These are phyloP conservation scores for Cercophora sp. DNA, from an alignment of 495 filamentous ascomycete genomes.

Conservation along the genomic window DNA sequence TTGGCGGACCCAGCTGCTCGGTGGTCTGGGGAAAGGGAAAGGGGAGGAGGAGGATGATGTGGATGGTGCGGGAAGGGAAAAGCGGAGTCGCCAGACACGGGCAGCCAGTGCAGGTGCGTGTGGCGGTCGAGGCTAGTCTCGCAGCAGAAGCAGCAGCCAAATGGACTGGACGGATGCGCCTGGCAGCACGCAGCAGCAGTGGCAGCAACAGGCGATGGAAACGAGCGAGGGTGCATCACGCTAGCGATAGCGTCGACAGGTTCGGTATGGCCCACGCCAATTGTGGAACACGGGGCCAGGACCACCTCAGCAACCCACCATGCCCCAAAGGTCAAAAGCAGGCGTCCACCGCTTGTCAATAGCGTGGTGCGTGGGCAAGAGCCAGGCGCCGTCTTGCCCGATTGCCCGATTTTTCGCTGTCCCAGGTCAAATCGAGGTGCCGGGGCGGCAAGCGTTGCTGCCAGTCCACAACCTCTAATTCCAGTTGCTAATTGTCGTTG, in stretches of 20 bases:
- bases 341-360: constrained; percentile 23
- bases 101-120: constrained; percentile 7
- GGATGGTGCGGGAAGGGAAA: constrained; percentile 5
- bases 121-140: constrained; percentile 6
- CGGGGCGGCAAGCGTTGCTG: neutral
- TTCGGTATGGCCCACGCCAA: constrained; percentile 23
- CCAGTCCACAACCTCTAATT: no score
- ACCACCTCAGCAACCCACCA: neutral
- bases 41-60: constrained; percentile 1
- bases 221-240: constrained; percentile 34
- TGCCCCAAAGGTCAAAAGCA: constrained; percentile 1
- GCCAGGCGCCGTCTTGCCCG: neutral
- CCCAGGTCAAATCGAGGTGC: neutral
- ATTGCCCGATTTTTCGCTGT: constrained; percentile 2
- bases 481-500: no score
- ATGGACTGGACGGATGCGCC: no score
- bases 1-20: neutral
- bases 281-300: constrained; percentile 22
- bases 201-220: constrained; percentile 19
- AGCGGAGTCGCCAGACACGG: constrained; percentile 10
- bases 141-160: constrained; percentile 4
- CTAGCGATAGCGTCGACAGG: constrained; percentile 31
- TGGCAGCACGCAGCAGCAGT: neutral
- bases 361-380: constrained; percentile 16
- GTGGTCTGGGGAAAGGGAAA: constrained; percentile 1